phyloP scores from a whole-genome alignment of 1,284 basidiomycete species.

The Sparassis latifolia region DNA sequence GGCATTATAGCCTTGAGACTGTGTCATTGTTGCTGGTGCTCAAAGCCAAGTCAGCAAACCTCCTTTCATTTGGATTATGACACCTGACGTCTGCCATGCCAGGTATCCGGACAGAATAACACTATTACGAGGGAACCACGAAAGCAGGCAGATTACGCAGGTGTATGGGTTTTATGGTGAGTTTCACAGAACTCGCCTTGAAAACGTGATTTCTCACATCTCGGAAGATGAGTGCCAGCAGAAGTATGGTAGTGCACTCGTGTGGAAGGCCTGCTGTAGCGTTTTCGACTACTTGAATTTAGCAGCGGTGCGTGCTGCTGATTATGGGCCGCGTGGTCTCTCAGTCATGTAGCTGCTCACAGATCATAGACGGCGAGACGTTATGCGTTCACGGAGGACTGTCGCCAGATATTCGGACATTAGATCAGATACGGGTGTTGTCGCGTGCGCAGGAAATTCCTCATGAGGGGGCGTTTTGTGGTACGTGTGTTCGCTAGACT shows the following conservation, averaged over 20 bases:
- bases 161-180: conserved; percentile 96
- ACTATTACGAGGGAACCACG: conserved; percentile 90
- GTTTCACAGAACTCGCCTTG: conserved; percentile 12
- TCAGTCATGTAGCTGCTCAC: not conserved
- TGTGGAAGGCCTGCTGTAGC: conserved; percentile 94
- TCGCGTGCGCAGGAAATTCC: conserved; percentile 93
- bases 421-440: conserved; percentile 89
- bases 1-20: conserved; percentile 95
- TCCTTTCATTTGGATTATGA: not conserved
- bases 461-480: conserved; percentile 96
- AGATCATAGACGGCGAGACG: conserved; percentile 92
- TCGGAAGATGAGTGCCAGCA: conserved; percentile 89
- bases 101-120: conserved; percentile 87
- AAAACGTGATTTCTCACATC: too few species aligned
- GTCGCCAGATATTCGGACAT: conserved; percentile 86
- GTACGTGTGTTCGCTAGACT: conserved; percentile 36
- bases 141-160: conserved; percentile 94
- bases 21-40: conserved; percentile 85
- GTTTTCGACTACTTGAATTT: conserved; percentile 95
- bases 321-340: too few species aligned
- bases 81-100: not conserved
- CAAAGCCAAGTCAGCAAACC: conserved; percentile 71
- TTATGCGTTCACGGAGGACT: conserved; percentile 92
- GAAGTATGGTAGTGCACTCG: conserved; percentile 90
- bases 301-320: conserved; percentile 75